phyloP scores from a whole-genome alignment of 257 asterid genomes.

The Salvia miltiorrhiza region DNA sequence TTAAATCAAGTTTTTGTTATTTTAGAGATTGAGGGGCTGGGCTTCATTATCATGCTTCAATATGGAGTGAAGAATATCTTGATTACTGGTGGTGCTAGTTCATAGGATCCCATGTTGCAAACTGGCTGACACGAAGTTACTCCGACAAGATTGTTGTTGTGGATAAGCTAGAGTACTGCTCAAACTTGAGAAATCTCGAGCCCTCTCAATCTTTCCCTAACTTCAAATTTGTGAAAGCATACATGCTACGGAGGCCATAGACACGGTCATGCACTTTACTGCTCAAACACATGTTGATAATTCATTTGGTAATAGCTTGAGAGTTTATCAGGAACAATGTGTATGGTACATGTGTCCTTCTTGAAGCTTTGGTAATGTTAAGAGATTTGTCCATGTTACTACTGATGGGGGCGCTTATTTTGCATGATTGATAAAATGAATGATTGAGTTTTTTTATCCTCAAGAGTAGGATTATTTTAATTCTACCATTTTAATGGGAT shows the following conservation, averaged over 20 bases:
- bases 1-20: not conserved
- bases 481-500: too few species aligned
- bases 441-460: too few species aligned
- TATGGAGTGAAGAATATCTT: constrained; percentile 40
- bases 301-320: constrained; percentile 41
- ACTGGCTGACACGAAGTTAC: constrained; percentile 34
- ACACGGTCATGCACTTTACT: constrained; percentile 47
- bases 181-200: constrained; percentile 37
- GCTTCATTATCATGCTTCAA: constrained; percentile 15
- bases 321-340: constrained; percentile 43
- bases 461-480: too few species aligned
- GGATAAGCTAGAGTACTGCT: constrained; percentile 47
- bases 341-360: constrained; percentile 39
- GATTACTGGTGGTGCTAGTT: constrained; percentile 54
- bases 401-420: too few species aligned
- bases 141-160: constrained; percentile 42
- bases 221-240: constrained; percentile 40
- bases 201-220: constrained; percentile 37
- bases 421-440: too few species aligned
- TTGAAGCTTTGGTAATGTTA: constrained; percentile 33
- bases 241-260: constrained; percentile 39
- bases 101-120: constrained; percentile 46
- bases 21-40: constrained; percentile 23
- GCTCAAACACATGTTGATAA: too few species aligned
- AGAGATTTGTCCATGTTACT: constrained; percentile 46